These are phyloP conservation scores for Calonectria multiphialidica DNA, from an alignment of 2,329 filamentous ascomycete species.

Conservation along the genomic window DNA sequence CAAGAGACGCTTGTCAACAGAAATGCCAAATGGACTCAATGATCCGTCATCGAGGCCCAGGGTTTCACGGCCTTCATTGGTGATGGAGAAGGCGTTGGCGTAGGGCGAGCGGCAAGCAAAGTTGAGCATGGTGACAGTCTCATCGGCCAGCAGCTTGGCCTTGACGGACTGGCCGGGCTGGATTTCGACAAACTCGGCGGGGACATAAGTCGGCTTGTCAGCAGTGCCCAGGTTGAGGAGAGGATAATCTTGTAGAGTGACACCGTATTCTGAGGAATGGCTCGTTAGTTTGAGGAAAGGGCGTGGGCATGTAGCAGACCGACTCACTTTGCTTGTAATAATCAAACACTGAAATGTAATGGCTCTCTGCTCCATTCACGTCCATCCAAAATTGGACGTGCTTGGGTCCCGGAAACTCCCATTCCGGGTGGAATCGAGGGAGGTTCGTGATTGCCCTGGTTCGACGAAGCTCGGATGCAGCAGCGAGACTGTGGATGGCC, in stretches of 20 bases:
- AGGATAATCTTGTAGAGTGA: conserved; percentile 58
- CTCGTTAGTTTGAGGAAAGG: conserved; percentile 20
- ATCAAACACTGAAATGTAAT: conserved; percentile 54
- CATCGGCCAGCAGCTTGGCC: conserved; percentile 67
- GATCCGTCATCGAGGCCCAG: conserved; percentile 68
- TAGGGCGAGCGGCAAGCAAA: conserved; percentile 78
- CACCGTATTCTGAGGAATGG: conserved; percentile 48
- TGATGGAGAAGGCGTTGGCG: conserved; percentile 76
- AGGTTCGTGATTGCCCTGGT: conserved; percentile 28
- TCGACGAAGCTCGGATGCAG: conserved; percentile 34
- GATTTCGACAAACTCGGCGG: conserved; percentile 75
- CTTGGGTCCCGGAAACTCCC: conserved; percentile 48
- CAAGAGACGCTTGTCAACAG: conserved; percentile 71
- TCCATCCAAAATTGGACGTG: conserved; percentile 49
- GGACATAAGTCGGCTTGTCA: conserved; percentile 71
- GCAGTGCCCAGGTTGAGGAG: conserved; percentile 75
- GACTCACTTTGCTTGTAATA: conserved; percentile 59
- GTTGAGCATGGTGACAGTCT: conserved; percentile 77
- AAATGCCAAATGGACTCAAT: conserved; percentile 71
- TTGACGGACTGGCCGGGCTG: conserved; percentile 73
- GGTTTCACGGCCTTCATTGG: conserved; percentile 65
- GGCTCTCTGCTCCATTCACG: conserved; percentile 35
- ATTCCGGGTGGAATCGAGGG: conserved; percentile 38
- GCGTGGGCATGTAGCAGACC: neutral
- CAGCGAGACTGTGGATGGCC: conserved; percentile 46